Conservation (phyloP, 2,329 filamentous ascomycete species). For the Fusarium armeniacum region DNA sequence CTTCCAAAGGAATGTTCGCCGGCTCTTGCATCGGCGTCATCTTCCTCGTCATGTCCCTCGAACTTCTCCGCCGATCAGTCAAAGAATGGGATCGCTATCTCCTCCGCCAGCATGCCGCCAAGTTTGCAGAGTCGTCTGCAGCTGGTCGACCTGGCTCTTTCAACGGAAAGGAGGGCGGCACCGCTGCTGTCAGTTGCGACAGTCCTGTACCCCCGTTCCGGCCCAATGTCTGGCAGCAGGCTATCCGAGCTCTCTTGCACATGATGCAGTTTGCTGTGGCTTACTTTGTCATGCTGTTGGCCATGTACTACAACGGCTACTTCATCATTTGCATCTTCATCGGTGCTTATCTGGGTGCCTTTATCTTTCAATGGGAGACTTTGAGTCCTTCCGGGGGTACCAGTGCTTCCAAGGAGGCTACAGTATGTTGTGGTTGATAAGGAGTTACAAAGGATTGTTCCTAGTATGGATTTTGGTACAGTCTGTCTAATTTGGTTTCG, state of each 20-base stretch:
- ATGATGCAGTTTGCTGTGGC: slow-evolving; percentile 79
- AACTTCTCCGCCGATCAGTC: slow-evolving; percentile 76
- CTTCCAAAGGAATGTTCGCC: slow-evolving; percentile 78
- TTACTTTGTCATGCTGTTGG: slow-evolving; percentile 80
- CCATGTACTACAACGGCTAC: slow-evolving; percentile 74
- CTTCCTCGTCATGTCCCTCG: slow-evolving; percentile 79
- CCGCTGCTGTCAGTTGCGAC: slow-evolving; percentile 22
- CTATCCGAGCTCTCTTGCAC: slow-evolving; percentile 75
- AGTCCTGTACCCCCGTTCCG: slow-evolving; percentile 58
- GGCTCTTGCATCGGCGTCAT: slow-evolving; percentile 84
- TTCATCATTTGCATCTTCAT: slow-evolving; percentile 86
- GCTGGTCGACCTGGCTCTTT: slow-evolving; percentile 33
- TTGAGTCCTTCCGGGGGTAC: slow-evolving; percentile 53
- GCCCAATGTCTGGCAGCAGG: slow-evolving; percentile 75
- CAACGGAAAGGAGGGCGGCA: slow-evolving; percentile 43
- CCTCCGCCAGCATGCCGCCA: slow-evolving; percentile 64
- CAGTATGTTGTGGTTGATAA: slow-evolving; percentile 58
- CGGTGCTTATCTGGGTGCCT: slow-evolving; percentile 79
- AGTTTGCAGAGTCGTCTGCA: slow-evolving; percentile 45
- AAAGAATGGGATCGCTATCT: slow-evolving; percentile 81
- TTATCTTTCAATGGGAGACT: slow-evolving; percentile 80
- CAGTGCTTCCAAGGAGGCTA: slow-evolving; percentile 56
- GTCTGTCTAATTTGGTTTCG: too few relatives aligned
- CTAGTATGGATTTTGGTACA: not conserved
- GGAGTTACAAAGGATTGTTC: not conserved